These are phyloP conservation scores for Magnusiomyces magnusii DNA, from an alignment of 1,139 yeast species.

Conservation along the genomic window DNA sequence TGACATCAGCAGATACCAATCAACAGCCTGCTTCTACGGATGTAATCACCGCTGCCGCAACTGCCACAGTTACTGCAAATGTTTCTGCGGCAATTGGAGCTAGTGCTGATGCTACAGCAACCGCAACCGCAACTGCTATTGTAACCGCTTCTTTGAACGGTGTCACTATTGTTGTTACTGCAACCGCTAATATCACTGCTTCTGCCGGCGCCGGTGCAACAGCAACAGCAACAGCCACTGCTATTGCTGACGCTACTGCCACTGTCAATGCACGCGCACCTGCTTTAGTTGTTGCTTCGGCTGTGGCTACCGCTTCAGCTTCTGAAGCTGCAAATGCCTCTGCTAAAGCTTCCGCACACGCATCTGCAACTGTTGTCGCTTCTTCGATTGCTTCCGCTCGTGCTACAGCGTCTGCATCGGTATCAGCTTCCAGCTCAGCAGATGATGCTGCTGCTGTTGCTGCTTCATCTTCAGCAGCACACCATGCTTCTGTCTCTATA, in stretches of 20 bases:
- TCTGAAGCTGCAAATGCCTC: neutral
- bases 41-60: neutral
- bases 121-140: neutral
- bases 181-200: neutral
- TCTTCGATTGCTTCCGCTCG: neutral
- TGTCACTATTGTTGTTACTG: slow-evolving; percentile 1
- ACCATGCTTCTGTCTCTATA: neutral
- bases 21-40: neutral
- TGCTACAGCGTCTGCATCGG: neutral
- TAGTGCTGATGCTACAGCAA: neutral
- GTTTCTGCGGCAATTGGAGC: neutral
- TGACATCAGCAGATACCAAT: neutral
- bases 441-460: neutral
- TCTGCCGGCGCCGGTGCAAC: neutral
- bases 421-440: neutral
- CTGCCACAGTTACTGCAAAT: neutral
- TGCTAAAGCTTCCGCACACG: neutral
- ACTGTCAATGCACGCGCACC: neutral
- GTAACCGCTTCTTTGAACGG: neutral
- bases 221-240: neutral
- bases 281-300: neutral
- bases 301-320: neutral
- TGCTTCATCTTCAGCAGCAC: neutral
- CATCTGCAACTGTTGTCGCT: neutral
- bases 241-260: neutral